Evolutionary conservation across 1,139 yeast species (phyloP).

Genomic region (Yamadazyma atmosphaerica): DNA sequence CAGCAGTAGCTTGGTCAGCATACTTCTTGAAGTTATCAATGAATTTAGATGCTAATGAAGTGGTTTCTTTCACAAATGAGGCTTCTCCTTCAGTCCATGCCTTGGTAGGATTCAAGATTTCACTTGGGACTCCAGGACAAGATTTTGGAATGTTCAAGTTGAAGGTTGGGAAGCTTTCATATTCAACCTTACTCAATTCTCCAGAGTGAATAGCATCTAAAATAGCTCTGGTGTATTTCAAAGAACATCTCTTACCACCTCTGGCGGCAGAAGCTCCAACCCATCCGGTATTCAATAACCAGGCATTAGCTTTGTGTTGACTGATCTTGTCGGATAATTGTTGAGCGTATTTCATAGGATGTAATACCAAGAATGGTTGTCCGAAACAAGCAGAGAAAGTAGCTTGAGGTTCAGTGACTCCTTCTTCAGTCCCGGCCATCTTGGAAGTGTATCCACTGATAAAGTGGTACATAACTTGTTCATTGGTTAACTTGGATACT

Average conservation of each 20-base stretch:
- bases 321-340: constrained; percentile 94
- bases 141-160: constrained; percentile 84
- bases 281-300: constrained; percentile 99
- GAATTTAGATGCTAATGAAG: constrained; percentile 74
- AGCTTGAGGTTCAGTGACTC: constrained; percentile 97
- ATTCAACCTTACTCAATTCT: constrained; percentile 74
- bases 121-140: constrained; percentile 80
- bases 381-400: constrained; percentile 99
- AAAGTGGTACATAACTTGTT: constrained; percentile 98
- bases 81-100: constrained; percentile 77
- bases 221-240: constrained; percentile 96
- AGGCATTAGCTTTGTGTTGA: constrained; percentile 86
- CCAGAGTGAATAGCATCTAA: constrained; percentile 95
- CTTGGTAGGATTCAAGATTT: constrained; percentile 82
- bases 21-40: constrained; percentile 85
- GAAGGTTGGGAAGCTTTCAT: constrained; percentile 83
- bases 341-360: constrained; percentile 97
- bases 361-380: constrained; percentile 97
- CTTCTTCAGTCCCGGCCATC: constrained; percentile 99
- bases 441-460: constrained; percentile 98
- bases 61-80: constrained; percentile 69
- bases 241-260: constrained; percentile 97
- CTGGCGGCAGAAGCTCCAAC: constrained; percentile 88
- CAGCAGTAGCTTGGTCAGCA: constrained; percentile 77
- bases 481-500: constrained; percentile 87